phyloP scores from a whole-genome alignment of 345 rosid genomes.

The Dovyalis caffra region DNA sequence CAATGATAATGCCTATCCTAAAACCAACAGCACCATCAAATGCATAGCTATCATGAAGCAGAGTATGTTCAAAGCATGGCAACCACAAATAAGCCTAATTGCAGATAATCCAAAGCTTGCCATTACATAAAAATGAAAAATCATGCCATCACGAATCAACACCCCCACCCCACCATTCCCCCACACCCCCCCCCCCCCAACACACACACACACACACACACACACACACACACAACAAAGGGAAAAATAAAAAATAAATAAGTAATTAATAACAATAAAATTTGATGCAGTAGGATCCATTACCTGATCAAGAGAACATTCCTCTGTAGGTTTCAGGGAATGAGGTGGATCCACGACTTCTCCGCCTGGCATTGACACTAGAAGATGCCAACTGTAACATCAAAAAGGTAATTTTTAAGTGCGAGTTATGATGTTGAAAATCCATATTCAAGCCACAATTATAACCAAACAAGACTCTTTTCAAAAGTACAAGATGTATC shows the following conservation, averaged over 20 bases:
- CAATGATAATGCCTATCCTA: neutral
- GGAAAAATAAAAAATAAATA: constrained; percentile 1
- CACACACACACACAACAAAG: too few relatives aligned
- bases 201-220: too few relatives aligned
- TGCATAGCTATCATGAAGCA: too few relatives aligned
- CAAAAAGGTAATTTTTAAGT: constrained; percentile 11
- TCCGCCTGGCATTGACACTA: constrained; percentile 67
- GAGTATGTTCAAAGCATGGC: too few relatives aligned
- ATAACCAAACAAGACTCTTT: neutral
- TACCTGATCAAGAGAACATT: constrained; percentile 64
- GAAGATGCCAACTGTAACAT: constrained; percentile 70
- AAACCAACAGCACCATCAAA: neutral
- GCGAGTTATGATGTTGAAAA: constrained; percentile 1
- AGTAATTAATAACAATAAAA: constrained; percentile 11
- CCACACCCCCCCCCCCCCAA: too few relatives aligned
- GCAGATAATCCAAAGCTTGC: too few relatives aligned
- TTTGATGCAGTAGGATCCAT: constrained; percentile 8
- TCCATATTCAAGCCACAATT: neutral
- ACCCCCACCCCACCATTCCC: too few relatives aligned
- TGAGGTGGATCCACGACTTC: constrained; percentile 67
- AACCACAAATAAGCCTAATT: too few relatives aligned
- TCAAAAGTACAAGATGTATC: neutral
- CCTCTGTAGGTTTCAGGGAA: constrained; percentile 67
- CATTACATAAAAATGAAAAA: too few relatives aligned
- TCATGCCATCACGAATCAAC: too few relatives aligned